Percentiles rank a stretch among this genome's conserved stretches.
Evolutionary conservation across 345 rosid genomes (phyloP).

Genomic region (Populus deltoides): DNA sequence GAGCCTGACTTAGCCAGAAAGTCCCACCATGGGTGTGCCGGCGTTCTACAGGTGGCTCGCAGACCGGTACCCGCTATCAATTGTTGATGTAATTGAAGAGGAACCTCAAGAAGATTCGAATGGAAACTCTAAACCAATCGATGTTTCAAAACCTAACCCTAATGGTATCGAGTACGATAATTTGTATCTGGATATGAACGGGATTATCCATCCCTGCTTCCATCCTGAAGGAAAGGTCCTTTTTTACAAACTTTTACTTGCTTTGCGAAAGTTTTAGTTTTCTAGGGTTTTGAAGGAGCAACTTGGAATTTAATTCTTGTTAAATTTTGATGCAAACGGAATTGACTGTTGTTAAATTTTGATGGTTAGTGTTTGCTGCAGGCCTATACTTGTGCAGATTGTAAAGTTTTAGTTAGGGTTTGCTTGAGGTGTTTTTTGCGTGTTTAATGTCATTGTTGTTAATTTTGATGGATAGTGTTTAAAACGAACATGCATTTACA

Average conservation of each 20-base stretch:
- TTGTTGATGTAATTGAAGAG: constrained; percentile 78
- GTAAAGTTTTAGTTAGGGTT: background rate
- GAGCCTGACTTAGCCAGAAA: background rate
- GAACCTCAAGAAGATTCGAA: constrained; percentile 42
- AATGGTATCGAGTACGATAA: constrained; percentile 88
- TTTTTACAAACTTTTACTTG: background rate
- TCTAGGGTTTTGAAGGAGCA: background rate
- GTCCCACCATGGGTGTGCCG: constrained; percentile 78
- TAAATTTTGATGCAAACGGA: background rate
- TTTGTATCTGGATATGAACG: constrained; percentile 91
- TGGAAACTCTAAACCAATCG: constrained; percentile 47
- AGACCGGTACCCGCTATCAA: constrained; percentile 82
- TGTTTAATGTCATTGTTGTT: background rate
- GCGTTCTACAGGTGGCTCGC: constrained; percentile 96
- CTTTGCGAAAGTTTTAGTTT: background rate
- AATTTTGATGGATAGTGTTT: background rate
- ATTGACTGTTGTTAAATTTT: background rate
- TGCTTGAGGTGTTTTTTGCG: background rate
- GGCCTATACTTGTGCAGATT: background rate
- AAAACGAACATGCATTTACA: background rate
- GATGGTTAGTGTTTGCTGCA: background rate
- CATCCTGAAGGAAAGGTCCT: constrained; percentile 94
- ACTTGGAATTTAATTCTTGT: background rate
- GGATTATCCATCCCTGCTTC: constrained; percentile 93
- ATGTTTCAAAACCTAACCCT: constrained; percentile 80